Evolutionary conservation across 192 early-diverging fungal species (phyloP).

Genomic region (Coemansia interrupta): DNA sequence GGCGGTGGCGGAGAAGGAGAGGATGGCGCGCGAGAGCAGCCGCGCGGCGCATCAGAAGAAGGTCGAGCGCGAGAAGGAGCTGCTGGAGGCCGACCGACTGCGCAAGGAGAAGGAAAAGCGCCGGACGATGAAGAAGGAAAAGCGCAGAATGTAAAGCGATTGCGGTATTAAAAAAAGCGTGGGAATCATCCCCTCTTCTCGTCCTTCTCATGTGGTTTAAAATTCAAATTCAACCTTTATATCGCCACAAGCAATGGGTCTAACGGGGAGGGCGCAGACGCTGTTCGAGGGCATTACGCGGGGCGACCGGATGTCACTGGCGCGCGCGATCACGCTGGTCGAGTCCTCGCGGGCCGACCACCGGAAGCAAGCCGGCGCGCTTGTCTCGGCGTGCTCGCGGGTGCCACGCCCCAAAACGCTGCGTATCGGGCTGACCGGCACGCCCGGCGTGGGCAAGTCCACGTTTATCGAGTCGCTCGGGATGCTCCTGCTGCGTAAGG

Average conservation of each 20-base stretch:
- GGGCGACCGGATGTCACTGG: conserved; percentile 28
- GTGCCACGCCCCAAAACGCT: conserved; percentile 51
- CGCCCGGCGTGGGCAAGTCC: conserved; percentile 83
- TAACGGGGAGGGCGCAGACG: conserved; percentile 3
- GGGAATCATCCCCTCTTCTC: background rate
- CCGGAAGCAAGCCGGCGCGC: conserved; percentile 56
- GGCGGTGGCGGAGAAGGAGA: conserved; percentile 24
- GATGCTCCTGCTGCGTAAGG: conserved; percentile 62
- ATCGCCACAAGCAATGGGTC: background rate
- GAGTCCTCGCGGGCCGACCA: conserved; percentile 71
- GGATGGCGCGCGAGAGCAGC: conserved; percentile 18
- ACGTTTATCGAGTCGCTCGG: conserved; percentile 84
- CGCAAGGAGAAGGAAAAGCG: conserved; percentile 34
- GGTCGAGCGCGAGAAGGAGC: conserved; percentile 34
- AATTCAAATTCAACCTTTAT: too few relatives aligned
- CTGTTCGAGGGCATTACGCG: conserved; percentile 30
- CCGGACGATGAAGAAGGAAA: conserved; percentile 41
- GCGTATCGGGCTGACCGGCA: conserved; percentile 74
- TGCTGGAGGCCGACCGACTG: conserved; percentile 18
- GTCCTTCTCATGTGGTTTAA: background rate
- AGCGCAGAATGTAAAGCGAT: conserved; percentile 32
- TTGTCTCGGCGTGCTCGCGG: conserved; percentile 55
- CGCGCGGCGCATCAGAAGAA: conserved; percentile 34
- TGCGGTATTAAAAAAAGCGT: background rate
- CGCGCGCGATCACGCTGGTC: conserved; percentile 50